phyloP scores from a whole-genome alignment of 768 basidiomycete species.

The Tricholoma hemisulphureum region DNA sequence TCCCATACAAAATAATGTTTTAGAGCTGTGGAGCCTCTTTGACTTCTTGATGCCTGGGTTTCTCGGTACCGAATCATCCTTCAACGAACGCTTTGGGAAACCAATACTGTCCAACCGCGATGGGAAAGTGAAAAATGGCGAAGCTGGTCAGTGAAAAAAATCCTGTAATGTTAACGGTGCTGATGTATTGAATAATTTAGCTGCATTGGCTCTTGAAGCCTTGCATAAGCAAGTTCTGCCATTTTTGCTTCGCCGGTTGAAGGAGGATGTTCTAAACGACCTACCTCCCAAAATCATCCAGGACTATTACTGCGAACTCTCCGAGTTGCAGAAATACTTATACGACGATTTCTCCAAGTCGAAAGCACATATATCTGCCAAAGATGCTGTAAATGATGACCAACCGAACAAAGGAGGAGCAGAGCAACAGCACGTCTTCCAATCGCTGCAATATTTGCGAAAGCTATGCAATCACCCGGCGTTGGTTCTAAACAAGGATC shows the following conservation, averaged over 20 bases:
- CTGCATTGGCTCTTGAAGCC: conserved; percentile 90
- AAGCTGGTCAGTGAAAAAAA: conserved; percentile 69
- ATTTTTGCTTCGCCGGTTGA: conserved; percentile 91
- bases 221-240: conserved; percentile 99
- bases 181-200: conserved; percentile 38
- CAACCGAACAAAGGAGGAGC: conserved; percentile 37
- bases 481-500: conserved; percentile 78
- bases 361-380: conserved; percentile 60
- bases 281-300: conserved; percentile 99
- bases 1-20: conserved; percentile 97
- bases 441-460: conserved; percentile 92
- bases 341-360: conserved; percentile 94
- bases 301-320: conserved; percentile 98
- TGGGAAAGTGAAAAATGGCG: conserved; percentile 90
- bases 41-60: conserved; percentile 99
- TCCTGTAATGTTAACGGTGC: background rate
- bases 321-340: conserved; percentile 87
- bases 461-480: conserved; percentile 98
- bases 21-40: conserved; percentile 98
- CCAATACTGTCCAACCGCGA: conserved; percentile 94
- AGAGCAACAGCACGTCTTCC: conserved; percentile 89
- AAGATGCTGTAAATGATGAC: conserved; percentile 58
- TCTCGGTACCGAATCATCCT: conserved; percentile 90
- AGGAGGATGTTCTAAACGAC: conserved; percentile 95
- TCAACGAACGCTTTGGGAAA: conserved; percentile 94